phyloP scores from a whole-genome alignment of 73 alveolate species.

The Effrenium voratum region DNA sequence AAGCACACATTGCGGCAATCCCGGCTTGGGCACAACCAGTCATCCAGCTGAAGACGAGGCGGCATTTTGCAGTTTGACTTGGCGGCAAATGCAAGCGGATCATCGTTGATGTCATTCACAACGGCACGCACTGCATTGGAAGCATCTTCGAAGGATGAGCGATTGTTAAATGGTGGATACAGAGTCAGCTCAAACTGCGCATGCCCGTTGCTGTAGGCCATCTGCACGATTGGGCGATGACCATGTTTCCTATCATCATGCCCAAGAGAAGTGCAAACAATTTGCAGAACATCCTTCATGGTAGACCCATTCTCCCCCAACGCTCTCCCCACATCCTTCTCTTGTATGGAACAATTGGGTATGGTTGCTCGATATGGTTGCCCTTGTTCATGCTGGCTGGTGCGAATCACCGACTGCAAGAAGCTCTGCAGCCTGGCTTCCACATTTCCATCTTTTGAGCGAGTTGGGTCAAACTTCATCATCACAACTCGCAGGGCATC shows the following conservation, averaged over 20 bases:
- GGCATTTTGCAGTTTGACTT: conserved; percentile 35
- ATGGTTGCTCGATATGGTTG: background rate
- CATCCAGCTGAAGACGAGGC: conserved; percentile 67
- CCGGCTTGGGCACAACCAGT: conserved; percentile 56
- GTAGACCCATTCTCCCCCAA: conserved; percentile 33
- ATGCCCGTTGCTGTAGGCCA: conserved; percentile 20
- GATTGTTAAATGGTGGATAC: conserved; percentile 62
- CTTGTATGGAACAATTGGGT: conserved; percentile 32
- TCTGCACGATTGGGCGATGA: conserved; percentile 69
- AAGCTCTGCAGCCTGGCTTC: conserved; percentile 43
- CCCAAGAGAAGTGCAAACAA: background rate
- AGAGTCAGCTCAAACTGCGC: conserved; percentile 28
- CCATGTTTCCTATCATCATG: conserved; percentile 61
- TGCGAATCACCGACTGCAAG: conserved; percentile 37
- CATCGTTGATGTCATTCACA: conserved; percentile 16
- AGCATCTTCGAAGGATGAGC: conserved; percentile 24
- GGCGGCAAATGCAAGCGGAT: background rate
- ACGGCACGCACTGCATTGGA: conserved; percentile 20
- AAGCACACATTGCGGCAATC: conserved; percentile 49
- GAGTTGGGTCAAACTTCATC: conserved; percentile 59
- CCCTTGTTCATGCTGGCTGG: conserved; percentile 49
- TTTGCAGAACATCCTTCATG: conserved; percentile 29
- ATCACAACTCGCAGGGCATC: conserved; percentile 50
- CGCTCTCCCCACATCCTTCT: conserved; percentile 43
- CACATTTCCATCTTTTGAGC: conserved; percentile 58